These are phyloP conservation scores for Aspergillus baeticus DNA, from an alignment of 495 filamentous ascomycete genomes.

Conservation along the genomic window DNA sequence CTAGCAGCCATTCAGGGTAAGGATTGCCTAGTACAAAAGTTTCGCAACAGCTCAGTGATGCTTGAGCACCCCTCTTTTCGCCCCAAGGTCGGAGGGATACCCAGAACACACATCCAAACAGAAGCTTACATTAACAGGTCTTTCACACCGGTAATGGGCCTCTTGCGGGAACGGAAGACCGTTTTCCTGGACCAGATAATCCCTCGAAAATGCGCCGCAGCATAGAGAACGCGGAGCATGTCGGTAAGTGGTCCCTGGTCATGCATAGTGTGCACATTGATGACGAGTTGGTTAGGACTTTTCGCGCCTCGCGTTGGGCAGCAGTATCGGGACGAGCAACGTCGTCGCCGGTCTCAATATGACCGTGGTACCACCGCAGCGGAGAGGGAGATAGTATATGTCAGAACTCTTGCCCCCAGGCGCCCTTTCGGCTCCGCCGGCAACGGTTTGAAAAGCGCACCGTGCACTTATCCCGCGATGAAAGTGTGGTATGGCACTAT, in stretches of 20 bases:
- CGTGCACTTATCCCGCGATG: constrained; percentile 29
- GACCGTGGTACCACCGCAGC: constrained; percentile 57
- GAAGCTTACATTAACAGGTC: constrained; percentile 30
- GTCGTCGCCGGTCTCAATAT: constrained; percentile 72
- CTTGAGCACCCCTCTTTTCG: constrained; percentile 75
- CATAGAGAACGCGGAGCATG: constrained; percentile 81
- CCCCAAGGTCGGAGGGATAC: constrained; percentile 63
- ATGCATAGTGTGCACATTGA: not conserved
- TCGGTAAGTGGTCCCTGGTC: constrained; percentile 55
- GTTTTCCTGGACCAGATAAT: constrained; percentile 77
- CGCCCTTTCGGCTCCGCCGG: constrained; percentile 12
- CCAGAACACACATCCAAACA: not conserved
- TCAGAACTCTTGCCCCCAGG: constrained; percentile 23
- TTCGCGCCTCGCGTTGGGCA: constrained; percentile 73
- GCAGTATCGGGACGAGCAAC: constrained; percentile 72
- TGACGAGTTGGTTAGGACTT: constrained; percentile 42
- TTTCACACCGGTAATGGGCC: constrained; percentile 47
- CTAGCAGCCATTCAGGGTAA: constrained; percentile 79
- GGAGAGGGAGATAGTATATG: constrained; percentile 28
- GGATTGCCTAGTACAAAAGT: constrained; percentile 88
- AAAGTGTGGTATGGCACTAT: constrained; percentile 26
- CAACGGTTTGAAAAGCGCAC: constrained; percentile 24
- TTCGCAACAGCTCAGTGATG: constrained; percentile 96
- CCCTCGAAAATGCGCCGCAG: constrained; percentile 80
- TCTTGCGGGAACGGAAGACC: constrained; percentile 58